A percentile compares a stretch with the other conserved stretches of the same genome.
Conservation (phyloP, 2,329 filamentous ascomycete species). For the Sphaerostilbella broomeana region DNA sequence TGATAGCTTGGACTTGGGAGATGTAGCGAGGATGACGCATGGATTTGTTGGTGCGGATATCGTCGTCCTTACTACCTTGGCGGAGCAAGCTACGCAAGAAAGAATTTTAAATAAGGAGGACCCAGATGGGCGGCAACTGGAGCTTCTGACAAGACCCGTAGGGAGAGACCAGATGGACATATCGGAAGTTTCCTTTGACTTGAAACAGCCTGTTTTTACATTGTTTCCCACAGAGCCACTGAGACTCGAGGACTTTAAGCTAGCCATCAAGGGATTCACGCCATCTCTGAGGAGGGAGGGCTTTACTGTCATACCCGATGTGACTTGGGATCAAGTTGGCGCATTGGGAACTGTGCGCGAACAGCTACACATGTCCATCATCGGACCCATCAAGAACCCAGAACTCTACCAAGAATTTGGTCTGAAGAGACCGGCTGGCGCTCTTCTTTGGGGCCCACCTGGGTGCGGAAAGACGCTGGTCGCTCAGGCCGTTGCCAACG, state of each 20-base stretch:
- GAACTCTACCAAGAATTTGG: conserved; percentile 70
- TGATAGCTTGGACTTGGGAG: conserved; percentile 64
- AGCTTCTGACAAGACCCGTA: conserved; percentile 8
- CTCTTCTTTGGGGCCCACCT: conserved; percentile 92
- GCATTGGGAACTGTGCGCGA: conserved; percentile 73
- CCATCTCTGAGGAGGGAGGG: conserved; percentile 77
- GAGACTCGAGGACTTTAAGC: conserved; percentile 54
- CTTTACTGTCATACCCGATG: conserved; percentile 88
- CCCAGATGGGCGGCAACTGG: conserved; percentile 14
- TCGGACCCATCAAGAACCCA: conserved; percentile 80
- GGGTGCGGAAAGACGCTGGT: conserved; percentile 96
- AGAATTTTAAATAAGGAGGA: conserved; percentile 26
- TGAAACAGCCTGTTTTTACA: conserved; percentile 8
- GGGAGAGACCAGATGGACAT: conserved; percentile 7
- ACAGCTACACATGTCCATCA: conserved; percentile 77
- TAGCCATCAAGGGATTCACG: conserved; percentile 57
- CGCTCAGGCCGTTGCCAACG: conserved; percentile 92
- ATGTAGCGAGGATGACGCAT: conserved; percentile 75
- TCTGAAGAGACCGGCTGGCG: conserved; percentile 74
- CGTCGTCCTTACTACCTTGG: conserved; percentile 51
- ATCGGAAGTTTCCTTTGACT: conserved; percentile 8
- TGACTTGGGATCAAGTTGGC: conserved; percentile 89
- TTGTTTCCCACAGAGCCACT: conserved; percentile 11
- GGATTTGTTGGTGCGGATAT: conserved; percentile 92
- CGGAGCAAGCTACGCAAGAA: conserved; percentile 33